Percentiles rank a stretch among this genome's conserved stretches.
These are phyloP conservation scores for Monosporascus sp. DNA, from an alignment of 2,329 filamentous ascomycete genomes.

Conservation along the genomic window DNA sequence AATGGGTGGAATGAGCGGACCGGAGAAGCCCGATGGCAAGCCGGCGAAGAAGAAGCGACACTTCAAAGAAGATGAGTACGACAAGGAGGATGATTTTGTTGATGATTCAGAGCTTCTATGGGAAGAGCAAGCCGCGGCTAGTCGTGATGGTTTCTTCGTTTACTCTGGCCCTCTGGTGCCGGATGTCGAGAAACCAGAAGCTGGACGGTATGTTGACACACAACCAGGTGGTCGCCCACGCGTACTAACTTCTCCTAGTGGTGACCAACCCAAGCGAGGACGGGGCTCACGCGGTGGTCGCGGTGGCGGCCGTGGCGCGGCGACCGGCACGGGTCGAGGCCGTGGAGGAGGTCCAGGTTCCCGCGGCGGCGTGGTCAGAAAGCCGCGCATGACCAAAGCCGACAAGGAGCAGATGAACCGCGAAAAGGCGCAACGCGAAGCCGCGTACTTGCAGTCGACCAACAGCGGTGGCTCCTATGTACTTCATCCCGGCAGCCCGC, in stretches of 20 bases:
- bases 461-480: constrained; percentile 21
- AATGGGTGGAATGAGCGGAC: constrained; percentile 64
- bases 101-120: constrained; percentile 93
- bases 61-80: constrained; percentile 77
- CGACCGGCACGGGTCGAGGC: background rate
- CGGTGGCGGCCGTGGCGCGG: constrained; percentile 19
- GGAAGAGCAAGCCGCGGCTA: constrained; percentile 92
- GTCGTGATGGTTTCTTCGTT: constrained; percentile 95
- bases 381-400: constrained; percentile 81
- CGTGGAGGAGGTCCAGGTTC: constrained; percentile 57
- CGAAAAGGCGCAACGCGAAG: constrained; percentile 73
- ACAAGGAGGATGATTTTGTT: constrained; percentile 77
- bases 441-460: constrained; percentile 23
- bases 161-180: constrained; percentile 89
- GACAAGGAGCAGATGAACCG: constrained; percentile 76
- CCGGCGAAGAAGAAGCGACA: constrained; percentile 73
- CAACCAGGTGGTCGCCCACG: background rate
- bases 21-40: constrained; percentile 55
- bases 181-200: constrained; percentile 70
- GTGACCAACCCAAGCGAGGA: constrained; percentile 67
- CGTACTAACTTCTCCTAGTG: constrained; percentile 45
- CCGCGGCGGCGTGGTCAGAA: constrained; percentile 68
- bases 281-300: constrained; percentile 43
- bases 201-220: constrained; percentile 40
- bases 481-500: constrained; percentile 26